Conservation (phyloP, 345 rosid genomes). For the Trapa incisa region DNA sequence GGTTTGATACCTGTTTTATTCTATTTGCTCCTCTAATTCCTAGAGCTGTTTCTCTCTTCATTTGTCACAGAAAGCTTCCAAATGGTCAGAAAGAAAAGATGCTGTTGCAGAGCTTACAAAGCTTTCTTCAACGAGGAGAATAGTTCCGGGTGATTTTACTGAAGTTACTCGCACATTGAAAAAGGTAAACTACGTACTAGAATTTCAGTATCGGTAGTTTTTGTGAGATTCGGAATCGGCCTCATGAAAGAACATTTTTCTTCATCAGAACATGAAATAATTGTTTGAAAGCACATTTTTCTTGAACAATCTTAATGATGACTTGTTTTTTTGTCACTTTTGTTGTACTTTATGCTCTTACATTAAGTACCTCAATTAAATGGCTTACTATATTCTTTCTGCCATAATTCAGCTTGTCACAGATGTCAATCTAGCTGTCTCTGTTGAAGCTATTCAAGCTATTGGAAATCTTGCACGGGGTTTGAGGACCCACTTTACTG, state of each 20-base stretch:
- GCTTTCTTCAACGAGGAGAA: constrained; percentile 86
- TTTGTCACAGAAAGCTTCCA: constrained; percentile 74
- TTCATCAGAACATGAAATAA: too few species aligned
- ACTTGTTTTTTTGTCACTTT: background rate
- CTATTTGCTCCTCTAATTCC: background rate
- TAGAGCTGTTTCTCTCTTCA: background rate
- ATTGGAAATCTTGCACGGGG: constrained; percentile 90
- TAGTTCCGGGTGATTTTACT: constrained; percentile 86
- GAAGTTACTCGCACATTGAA: constrained; percentile 88
- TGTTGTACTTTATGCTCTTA: background rate
- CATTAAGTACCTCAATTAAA: background rate
- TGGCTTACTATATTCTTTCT: background rate
- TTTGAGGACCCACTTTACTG: constrained; percentile 80
- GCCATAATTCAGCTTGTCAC: constrained; percentile 60
- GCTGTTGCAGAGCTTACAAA: constrained; percentile 89
- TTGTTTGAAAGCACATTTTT: background rate
- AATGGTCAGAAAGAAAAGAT: constrained; percentile 97
- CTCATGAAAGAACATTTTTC: background rate
- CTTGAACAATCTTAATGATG: background rate
- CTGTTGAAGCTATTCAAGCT: constrained; percentile 97
- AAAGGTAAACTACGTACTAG: constrained; percentile 36
- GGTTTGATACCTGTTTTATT: background rate
- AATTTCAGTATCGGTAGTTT: background rate
- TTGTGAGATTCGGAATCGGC: background rate
- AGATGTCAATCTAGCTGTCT: constrained; percentile 94